Conservation (phyloP, 495 filamentous ascomycete species). For the Bryoglossum gracile region DNA sequence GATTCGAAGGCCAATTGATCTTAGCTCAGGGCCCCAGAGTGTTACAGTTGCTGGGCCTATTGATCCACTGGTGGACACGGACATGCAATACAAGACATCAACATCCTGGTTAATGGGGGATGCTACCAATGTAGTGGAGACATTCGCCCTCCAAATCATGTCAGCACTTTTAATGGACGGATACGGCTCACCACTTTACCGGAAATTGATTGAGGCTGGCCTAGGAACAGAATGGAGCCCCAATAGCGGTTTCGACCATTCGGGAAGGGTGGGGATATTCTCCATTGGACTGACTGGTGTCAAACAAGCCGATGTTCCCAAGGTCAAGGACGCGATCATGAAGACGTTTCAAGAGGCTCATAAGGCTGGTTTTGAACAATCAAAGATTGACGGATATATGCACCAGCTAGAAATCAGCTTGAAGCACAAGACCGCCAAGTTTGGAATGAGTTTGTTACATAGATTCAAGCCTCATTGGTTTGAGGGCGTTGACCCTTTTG, state of each 20-base stretch:
- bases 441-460: slow-evolving; percentile 86
- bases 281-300: slow-evolving; percentile 87
- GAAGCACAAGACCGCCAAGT: slow-evolving; percentile 91
- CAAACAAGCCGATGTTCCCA: slow-evolving; percentile 65
- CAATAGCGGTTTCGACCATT: slow-evolving; percentile 83
- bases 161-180: slow-evolving; percentile 82
- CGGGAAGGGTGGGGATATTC: slow-evolving; percentile 70
- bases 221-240: slow-evolving; percentile 89
- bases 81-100: slow-evolving; percentile 88
- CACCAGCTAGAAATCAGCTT: slow-evolving; percentile 86
- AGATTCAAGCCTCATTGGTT: slow-evolving; percentile 87
- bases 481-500: slow-evolving; percentile 86
- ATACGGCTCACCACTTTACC: slow-evolving; percentile 91
- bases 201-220: slow-evolving; percentile 81
- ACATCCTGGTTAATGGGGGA: slow-evolving; percentile 87
- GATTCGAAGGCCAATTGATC: slow-evolving; percentile 67
- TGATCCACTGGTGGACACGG: slow-evolving; percentile 78
- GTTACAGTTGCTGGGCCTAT: slow-evolving; percentile 72
- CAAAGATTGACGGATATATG: slow-evolving; percentile 86
- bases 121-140: slow-evolving; percentile 72
- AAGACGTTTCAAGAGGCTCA: slow-evolving; percentile 58
- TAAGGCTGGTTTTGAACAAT: slow-evolving; percentile 70
- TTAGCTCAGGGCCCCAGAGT: slow-evolving; percentile 55
- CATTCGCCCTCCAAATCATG: slow-evolving; percentile 73
- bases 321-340: slow-evolving; percentile 64